These are phyloP conservation scores for Plasmodium gonderi DNA, from an alignment of 169 alveolate species.

Conservation along the genomic window DNA sequence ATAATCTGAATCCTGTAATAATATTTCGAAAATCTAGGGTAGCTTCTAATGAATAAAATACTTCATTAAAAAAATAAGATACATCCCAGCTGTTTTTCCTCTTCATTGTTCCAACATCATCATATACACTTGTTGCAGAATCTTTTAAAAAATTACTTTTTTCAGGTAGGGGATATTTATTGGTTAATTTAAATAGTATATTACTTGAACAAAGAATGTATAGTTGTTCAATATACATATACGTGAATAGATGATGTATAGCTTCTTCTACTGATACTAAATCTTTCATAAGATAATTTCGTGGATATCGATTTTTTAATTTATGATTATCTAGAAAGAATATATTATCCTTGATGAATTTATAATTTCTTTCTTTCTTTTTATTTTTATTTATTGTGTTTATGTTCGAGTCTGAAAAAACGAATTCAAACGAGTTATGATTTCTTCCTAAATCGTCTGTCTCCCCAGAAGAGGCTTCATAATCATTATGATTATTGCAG, in stretches of 20 bases:
- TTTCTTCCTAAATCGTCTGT: neutral
- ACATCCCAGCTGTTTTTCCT: constrained; percentile 61
- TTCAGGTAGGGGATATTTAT: neutral
- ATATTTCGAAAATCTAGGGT: constrained; percentile 68
- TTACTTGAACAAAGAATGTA: constrained; percentile 52
- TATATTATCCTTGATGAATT: constrained; percentile 48
- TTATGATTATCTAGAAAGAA: constrained; percentile 29
- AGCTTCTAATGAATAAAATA: constrained; percentile 25
- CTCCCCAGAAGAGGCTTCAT: neutral
- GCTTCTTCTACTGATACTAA: constrained; percentile 68
- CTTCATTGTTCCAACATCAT: neutral
- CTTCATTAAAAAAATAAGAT: constrained; percentile 35
- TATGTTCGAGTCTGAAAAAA: constrained; percentile 42
- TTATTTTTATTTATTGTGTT: constrained; percentile 37
- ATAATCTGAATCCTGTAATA: constrained; percentile 56
- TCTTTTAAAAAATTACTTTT: neutral
- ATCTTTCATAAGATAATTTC: constrained; percentile 43
- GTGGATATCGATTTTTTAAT: constrained; percentile 38
- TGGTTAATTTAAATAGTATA: constrained; percentile 32
- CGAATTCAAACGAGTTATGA: constrained; percentile 19
- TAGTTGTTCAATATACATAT: constrained; percentile 73
- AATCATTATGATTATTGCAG: neutral
- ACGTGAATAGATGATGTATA: constrained; percentile 62
- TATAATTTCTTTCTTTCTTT: constrained; percentile 65
- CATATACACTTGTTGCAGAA: neutral